Evolutionary conservation across 306 rosid genomes (phyloP).

Genomic region (Ormosia emarginata): DNA sequence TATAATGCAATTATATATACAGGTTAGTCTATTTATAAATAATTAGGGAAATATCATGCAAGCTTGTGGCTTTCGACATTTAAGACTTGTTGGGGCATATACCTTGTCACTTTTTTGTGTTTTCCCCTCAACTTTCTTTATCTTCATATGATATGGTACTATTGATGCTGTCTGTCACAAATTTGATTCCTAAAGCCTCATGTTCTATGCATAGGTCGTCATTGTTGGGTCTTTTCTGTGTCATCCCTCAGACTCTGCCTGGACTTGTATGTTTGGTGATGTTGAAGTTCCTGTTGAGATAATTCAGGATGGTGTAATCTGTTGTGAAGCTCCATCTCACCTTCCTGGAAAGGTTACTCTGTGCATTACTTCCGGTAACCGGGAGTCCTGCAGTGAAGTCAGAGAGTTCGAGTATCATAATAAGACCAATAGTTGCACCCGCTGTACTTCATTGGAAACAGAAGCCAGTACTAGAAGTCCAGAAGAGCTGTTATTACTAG

Average conservation of each 20-base stretch:
- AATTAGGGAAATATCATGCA: not conserved
- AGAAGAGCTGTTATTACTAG: slow-evolving; percentile 84
- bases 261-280: slow-evolving; percentile 93
- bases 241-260: slow-evolving; percentile 63
- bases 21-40: not conserved
- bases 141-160: not conserved
- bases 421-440: slow-evolving; percentile 38
- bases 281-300: slow-evolving; percentile 80
- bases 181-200: slow-evolving; percentile 23
- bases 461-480: slow-evolving; percentile 61
- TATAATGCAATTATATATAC: not conserved
- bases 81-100: not conserved
- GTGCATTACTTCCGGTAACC: slow-evolving; percentile 80
- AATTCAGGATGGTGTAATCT: slow-evolving; percentile 72
- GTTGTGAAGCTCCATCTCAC: slow-evolving; percentile 82
- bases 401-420: slow-evolving; percentile 74
- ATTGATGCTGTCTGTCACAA: not conserved
- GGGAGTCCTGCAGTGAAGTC: slow-evolving; percentile 89
- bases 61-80: not conserved
- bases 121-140: not conserved
- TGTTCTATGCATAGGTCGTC: slow-evolving; percentile 53
- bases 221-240: too few species aligned
- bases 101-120: too few species aligned
- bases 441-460: slow-evolving; percentile 30
- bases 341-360: slow-evolving; percentile 76